A percentile compares a stretch with the other conserved stretches of the same genome.
These are phyloP conservation scores for Thermomucor indicae-seudaticae DNA, from an alignment of 371 early-diverging fungal species.

Conservation along the genomic window DNA sequence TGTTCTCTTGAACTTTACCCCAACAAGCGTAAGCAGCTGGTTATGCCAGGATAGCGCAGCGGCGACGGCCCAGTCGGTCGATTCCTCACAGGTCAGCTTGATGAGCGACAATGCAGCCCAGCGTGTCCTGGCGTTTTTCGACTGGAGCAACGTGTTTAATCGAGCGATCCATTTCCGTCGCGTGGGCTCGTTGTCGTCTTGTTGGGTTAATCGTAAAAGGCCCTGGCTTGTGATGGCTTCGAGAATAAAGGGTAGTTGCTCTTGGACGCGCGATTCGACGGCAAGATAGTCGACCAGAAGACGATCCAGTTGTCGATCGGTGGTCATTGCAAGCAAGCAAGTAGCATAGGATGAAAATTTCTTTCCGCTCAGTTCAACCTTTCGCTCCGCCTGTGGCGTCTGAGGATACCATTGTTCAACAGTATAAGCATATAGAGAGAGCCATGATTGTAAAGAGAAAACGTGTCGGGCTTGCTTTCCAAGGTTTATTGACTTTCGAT, in stretches of 20 bases:
- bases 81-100: conserved; percentile 50
- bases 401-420: too few relatives aligned
- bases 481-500: too few relatives aligned
- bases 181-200: conserved; percentile 18
- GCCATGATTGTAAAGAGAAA: too few relatives aligned
- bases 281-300: conserved; percentile 16
- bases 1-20: too few relatives aligned
- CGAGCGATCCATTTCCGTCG: conserved; percentile 55
- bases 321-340: too few relatives aligned
- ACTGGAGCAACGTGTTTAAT: conserved; percentile 52
- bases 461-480: too few relatives aligned
- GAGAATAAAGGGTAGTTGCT: conserved; percentile 41
- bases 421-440: too few relatives aligned
- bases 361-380: too few relatives aligned
- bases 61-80: conserved; percentile 33
- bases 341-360: too few relatives aligned
- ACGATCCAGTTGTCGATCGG: neutral
- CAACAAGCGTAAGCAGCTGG: conserved; percentile 31
- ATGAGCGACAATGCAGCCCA: conserved; percentile 55
- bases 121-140: conserved; percentile 46
- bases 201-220: conserved; percentile 19
- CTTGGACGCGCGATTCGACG: conserved; percentile 16
- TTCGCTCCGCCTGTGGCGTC: too few relatives aligned
- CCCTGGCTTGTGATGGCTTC: conserved; percentile 41
- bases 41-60: conserved; percentile 42